Evolutionary conservation across 2,329 filamentous ascomycete species (phyloP).

Genomic region (Arthrobotrys pseudoclavata): DNA sequence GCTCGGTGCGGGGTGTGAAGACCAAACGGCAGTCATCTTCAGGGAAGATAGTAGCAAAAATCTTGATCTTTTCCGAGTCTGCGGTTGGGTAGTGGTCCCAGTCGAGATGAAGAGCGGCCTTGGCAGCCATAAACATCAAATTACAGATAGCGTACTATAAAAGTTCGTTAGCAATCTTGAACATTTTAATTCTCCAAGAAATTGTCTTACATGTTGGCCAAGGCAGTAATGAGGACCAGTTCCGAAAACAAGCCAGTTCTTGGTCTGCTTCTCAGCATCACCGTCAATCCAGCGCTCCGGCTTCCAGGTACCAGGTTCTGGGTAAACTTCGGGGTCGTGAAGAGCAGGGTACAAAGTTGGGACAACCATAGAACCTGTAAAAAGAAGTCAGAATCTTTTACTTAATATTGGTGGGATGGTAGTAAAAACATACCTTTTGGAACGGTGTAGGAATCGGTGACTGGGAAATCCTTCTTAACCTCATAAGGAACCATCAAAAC

Average conservation of each 20-base stretch:
- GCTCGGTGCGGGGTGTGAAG: constrained; percentile 70
- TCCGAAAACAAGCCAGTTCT: constrained; percentile 98
- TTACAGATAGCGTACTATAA: constrained; percentile 83
- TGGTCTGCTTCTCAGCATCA: constrained; percentile 85
- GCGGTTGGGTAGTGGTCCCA: constrained; percentile 91
- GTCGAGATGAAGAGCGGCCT: constrained; percentile 86
- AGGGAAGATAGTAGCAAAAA: constrained; percentile 98
- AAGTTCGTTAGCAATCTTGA: constrained; percentile 20
- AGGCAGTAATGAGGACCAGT: constrained; percentile 97
- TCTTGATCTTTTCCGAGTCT: constrained; percentile 91
- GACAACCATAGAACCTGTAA: constrained; percentile 85
- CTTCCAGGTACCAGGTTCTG: constrained; percentile 87
- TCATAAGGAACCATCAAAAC: constrained; percentile 97
- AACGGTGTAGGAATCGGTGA: constrained; percentile 88
- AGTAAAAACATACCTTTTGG: constrained; percentile 76
- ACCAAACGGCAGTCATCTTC: constrained; percentile 89
- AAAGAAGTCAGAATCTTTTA: constrained; percentile 15
- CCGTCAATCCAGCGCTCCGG: constrained; percentile 93
- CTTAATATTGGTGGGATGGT: neutral
- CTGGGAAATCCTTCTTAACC: constrained; percentile 94
- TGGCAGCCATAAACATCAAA: constrained; percentile 88
- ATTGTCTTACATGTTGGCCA: constrained; percentile 75
- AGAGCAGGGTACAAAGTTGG: constrained; percentile 91
- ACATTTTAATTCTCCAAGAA: neutral
- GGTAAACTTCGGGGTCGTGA: constrained; percentile 92